Conservation (phyloP, 225 moss, liverwort and hornwort genomes). For the Neckera pumila region DNA sequence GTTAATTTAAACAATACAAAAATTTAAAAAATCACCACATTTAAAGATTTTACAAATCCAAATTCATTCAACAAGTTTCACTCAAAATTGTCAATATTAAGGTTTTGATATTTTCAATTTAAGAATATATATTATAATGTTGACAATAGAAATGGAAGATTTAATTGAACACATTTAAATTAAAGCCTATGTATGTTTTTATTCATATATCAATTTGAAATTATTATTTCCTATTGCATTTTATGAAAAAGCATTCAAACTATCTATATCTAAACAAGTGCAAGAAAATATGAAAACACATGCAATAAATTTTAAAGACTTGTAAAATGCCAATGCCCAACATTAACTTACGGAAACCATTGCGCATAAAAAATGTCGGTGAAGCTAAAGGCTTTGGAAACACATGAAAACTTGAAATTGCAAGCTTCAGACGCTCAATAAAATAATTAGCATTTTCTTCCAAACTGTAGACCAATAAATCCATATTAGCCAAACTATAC, state of each 20-base stretch:
- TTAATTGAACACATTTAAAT: accelerated
- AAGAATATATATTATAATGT: no score
- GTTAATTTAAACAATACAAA: neutral
- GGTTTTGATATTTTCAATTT: accelerated
- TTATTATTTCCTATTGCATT: neutral
- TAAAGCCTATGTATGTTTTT: accelerated
- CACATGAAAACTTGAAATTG: neutral
- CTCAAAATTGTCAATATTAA: neutral
- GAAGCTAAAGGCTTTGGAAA: neutral
- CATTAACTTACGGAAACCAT: neutral
- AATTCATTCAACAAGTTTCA: neutral
- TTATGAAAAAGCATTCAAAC: accelerated
- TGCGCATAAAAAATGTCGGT: neutral
- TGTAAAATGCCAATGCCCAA: neutral
- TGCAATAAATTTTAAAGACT: no score
- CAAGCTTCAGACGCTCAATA: neutral
- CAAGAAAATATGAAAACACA: accelerated
- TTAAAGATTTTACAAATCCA: neutral
- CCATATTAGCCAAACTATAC: neutral
- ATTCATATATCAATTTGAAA: neutral
- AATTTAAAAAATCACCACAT: no score
- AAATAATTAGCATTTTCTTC: neutral
- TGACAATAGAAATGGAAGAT: accelerated
- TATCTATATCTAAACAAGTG: no score
- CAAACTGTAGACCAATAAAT: neutral